Base-by-base conservation (phyloP, 352 stramenopile species). In the Pythium phragmitis region DNA sequence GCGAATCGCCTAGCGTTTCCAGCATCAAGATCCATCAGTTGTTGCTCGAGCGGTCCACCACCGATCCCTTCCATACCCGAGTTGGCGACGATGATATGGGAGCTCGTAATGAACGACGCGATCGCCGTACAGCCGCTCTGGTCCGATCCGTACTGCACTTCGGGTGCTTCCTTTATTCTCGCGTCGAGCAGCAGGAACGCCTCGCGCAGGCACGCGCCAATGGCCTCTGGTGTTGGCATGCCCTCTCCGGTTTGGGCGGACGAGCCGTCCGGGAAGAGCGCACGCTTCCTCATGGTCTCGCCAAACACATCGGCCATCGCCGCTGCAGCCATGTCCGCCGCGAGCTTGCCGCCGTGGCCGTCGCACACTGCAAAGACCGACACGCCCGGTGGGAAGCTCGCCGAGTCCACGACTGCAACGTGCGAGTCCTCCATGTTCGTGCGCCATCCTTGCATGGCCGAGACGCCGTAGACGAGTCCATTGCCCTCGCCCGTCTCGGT, bases 381-480 rank as follows among this genome's bases (percentile, higher is more conserved):
- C 58, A 72, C 82, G 41, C 70, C 72, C 1, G 54, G n/a, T 2
- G 82, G 82, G 6, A 89, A 60, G 9, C 69, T 68, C 19, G 68
- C 51, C 7, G 80, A 72, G 30, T 80, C 63, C n/a, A 90, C 52
- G 34, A 75, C 67, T 23, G 83, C 75, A 33, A 94, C 65, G 68
- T 95, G 81, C 67, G 84, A 74, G 69, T 93, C 85, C 69, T 94
- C 86, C 82, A 95, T 93, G 59, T 72, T 86, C 39, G 76, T 87
- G 62, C 86, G 84, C 84, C 86, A 93, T 33, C 84, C 86, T 56
- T 95, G 86, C 82, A 95, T 95, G 53, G 75, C 72, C 30, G 82
- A 85, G 62, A 92, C 57, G 23, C 77, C 85, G 58, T 74, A 94
- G 55, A 63, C 50, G 17, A 96, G 71, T 23, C 64, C 76, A 69